phyloP scores from a whole-genome alignment of 352 stramenopile genomes.

The Phytophthora citricola region DNA sequence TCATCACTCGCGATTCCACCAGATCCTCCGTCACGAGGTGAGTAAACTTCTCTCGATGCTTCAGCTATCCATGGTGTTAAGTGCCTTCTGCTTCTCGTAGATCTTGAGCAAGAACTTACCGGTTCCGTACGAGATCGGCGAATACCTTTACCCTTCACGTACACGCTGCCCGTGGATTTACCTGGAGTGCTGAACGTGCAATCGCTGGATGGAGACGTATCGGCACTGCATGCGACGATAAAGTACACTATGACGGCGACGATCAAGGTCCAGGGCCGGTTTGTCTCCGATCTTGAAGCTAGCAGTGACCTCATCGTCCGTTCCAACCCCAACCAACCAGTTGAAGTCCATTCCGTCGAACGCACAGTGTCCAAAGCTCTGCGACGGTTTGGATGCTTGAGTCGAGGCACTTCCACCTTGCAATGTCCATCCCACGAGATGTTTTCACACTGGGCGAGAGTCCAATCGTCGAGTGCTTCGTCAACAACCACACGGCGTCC shows the following conservation, averaged over 20 bases:
- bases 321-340: constrained; percentile 19
- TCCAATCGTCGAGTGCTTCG: constrained; percentile 69
- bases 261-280: constrained; percentile 72
- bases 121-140: constrained; percentile 58
- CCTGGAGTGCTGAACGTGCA: constrained; percentile 69
- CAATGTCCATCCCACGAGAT: constrained; percentile 70
- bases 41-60: too few relatives aligned
- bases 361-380: constrained; percentile 73
- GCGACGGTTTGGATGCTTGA: constrained; percentile 60
- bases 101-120: constrained; percentile 58
- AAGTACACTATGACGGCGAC: constrained; percentile 78
- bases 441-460: constrained; percentile 64
- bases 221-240: constrained; percentile 71
- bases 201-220: constrained; percentile 53
- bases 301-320: constrained; percentile 59
- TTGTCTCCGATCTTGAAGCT: constrained; percentile 75
- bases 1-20: constrained; percentile 71
- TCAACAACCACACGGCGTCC: constrained; percentile 75
- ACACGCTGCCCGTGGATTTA: constrained; percentile 57
- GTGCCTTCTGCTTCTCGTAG: constrained; percentile 24
- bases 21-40: constrained; percentile 73
- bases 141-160: constrained; percentile 79
- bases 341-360: constrained; percentile 47
- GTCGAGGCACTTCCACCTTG: constrained; percentile 67
- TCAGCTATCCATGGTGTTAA: background rate